Conservation (phyloP, 208 protist species). For the Trypanosoma mega region DNA sequence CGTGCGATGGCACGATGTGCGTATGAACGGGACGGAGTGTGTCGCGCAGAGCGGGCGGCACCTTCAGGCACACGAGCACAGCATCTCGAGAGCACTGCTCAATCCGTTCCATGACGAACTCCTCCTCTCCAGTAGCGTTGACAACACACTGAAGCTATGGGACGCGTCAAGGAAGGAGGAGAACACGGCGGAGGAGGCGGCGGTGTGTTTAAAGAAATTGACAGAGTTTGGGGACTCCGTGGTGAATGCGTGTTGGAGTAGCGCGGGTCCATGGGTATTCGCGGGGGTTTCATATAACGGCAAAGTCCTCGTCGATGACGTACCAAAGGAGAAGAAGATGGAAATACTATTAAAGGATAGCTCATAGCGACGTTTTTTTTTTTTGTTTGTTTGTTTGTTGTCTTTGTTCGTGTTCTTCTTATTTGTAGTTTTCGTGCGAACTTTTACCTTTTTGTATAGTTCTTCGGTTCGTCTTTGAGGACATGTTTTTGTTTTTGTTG, state of each 20-base stretch:
- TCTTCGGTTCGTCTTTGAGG: neutral
- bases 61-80: slow-evolving; percentile 72
- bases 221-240: slow-evolving; percentile 81
- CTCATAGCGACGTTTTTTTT: slow-evolving; percentile 27
- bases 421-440: neutral
- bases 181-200: slow-evolving; percentile 8
- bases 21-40: slow-evolving; percentile 23
- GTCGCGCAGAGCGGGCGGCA: slow-evolving; percentile 8
- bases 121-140: slow-evolving; percentile 66
- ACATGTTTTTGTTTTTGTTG: too few species aligned
- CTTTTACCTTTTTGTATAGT: neutral
- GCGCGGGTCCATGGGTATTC: slow-evolving; percentile 80
- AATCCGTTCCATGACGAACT: slow-evolving; percentile 87
- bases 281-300: slow-evolving; percentile 85
- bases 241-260: slow-evolving; percentile 74
- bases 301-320: slow-evolving; percentile 75
- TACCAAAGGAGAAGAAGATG: slow-evolving; percentile 84
- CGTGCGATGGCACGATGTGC: slow-evolving; percentile 72
- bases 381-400: neutral
- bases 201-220: slow-evolving; percentile 47
- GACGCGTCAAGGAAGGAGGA: slow-evolving; percentile 33
- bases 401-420: neutral
- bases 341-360: slow-evolving; percentile 73
- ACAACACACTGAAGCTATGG: slow-evolving; percentile 83
- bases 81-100: slow-evolving; percentile 53